Evolutionary conservation across 192 early-diverging fungal species (phyloP).

Genomic region (Gonapodya sp.): DNA sequence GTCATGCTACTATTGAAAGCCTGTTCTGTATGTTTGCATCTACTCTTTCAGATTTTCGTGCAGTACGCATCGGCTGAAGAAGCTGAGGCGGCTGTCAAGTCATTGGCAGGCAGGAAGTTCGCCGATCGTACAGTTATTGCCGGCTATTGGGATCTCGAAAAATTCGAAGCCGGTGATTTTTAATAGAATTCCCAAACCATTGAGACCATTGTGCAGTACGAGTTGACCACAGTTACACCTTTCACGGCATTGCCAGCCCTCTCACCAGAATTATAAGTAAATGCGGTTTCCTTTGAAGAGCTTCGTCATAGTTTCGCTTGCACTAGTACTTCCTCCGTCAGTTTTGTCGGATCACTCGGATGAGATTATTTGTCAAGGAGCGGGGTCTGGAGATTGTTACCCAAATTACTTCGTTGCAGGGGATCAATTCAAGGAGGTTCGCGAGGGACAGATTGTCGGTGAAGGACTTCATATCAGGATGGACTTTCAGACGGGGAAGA

Average conservation of each 20-base stretch:
- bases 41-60: conserved; percentile 66
- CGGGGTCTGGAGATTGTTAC: background rate
- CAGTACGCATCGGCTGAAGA: conserved; percentile 52
- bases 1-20: background rate
- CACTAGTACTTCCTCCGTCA: too few relatives aligned
- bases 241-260: too few relatives aligned
- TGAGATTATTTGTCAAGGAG: too few relatives aligned
- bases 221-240: too few relatives aligned
- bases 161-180: conserved; percentile 56
- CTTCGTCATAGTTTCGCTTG: too few relatives aligned
- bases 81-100: conserved; percentile 56
- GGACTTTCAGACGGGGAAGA: background rate
- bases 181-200: too few relatives aligned
- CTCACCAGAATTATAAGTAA: too few relatives aligned
- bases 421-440: background rate
- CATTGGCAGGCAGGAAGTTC: conserved; percentile 89
- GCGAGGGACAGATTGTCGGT: background rate
- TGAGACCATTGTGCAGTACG: too few relatives aligned
- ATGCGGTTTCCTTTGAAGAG: too few relatives aligned
- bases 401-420: background rate
- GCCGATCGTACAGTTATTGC: conserved; percentile 86
- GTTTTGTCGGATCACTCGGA: too few relatives aligned
- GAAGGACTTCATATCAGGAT: background rate
- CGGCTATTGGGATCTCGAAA: conserved; percentile 65
- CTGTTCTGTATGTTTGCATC: background rate